Evolutionary conservation across 768 basidiomycete genomes (phyloP).

Genomic region (Phanerochaete carnosa): DNA sequence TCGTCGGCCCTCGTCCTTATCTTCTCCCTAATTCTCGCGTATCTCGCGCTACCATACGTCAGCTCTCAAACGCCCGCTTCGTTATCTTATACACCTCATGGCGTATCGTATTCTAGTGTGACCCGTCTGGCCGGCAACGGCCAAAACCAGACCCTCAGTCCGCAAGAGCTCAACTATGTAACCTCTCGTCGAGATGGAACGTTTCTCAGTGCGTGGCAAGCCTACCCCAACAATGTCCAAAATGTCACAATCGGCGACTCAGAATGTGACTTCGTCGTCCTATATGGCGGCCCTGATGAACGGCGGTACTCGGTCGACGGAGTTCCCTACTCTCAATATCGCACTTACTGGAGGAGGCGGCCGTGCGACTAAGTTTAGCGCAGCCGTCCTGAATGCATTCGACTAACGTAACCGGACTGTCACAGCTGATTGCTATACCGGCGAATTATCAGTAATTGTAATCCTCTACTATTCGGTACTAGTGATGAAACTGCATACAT

Average conservation of each 20-base stretch:
- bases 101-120: background rate
- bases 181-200: slow-evolving; percentile 29
- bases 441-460: no score
- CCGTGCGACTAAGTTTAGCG: slow-evolving; percentile 52
- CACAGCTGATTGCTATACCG: slow-evolving; percentile 37
- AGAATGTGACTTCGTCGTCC: slow-evolving; percentile 22
- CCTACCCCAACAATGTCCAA: slow-evolving; percentile 37
- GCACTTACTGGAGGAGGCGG: slow-evolving; percentile 56
- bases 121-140: slow-evolving; percentile 9
- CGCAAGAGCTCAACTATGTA: slow-evolving; percentile 36
- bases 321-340: slow-evolving; percentile 40
- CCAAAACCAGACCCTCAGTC: slow-evolving; percentile 26
- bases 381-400: slow-evolving; percentile 45
- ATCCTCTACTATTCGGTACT: no score
- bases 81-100: background rate
- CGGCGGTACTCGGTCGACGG: slow-evolving; percentile 14
- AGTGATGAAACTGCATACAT: no score
- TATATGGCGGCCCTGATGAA: slow-evolving; percentile 33
- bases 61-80: background rate
- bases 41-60: background rate
- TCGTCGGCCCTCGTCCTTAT: background rate
- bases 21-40: background rate
- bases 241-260: slow-evolving; percentile 14
- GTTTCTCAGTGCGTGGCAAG: slow-evolving; percentile 36
- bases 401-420: slow-evolving; percentile 46